Percentiles rank a stretch among this genome's conserved stretches.
Conservation (phyloP, 2,329 filamentous ascomycete species). For the Aspergillus sp. region DNA sequence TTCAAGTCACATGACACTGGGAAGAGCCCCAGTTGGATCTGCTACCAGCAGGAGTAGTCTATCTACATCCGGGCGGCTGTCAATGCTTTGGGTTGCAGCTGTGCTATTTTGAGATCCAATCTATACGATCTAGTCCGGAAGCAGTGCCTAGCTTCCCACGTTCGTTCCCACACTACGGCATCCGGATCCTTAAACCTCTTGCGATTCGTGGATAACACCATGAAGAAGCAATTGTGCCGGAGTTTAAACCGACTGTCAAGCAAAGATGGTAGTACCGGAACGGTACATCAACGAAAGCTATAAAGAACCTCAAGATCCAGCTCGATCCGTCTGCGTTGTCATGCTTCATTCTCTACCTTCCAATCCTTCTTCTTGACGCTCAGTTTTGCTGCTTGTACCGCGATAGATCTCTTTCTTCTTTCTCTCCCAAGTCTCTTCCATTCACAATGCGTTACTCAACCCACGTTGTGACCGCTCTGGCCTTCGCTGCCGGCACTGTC, state of each 20-base stretch:
- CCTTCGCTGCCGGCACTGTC: constrained; percentile 23
- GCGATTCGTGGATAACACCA: neutral
- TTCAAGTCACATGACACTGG: constrained; percentile 2
- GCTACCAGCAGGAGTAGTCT: neutral
- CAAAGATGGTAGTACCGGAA: neutral
- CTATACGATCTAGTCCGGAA: neutral
- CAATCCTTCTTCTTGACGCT: neutral
- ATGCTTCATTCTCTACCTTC: neutral
- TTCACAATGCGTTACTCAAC: constrained; percentile 36
- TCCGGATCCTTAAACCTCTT: neutral
- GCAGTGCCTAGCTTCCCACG: neutral
- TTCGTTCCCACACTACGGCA: neutral
- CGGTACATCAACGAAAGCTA: constrained; percentile 1
- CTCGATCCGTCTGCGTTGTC: neutral
- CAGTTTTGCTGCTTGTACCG: neutral
- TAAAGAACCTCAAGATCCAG: constrained; percentile 7
- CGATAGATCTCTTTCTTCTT: neutral
- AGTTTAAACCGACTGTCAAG: neutral
- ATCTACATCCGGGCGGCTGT: neutral
- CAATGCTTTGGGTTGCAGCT: neutral
- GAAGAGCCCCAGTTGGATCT: neutral
- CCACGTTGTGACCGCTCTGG: constrained; percentile 20
- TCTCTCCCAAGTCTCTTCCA: neutral
- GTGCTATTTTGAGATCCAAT: neutral
- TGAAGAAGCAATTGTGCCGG: neutral